phyloP scores from a whole-genome alignment of 2,329 filamentous ascomycete species.

The Arthrinium phaeospermum region DNA sequence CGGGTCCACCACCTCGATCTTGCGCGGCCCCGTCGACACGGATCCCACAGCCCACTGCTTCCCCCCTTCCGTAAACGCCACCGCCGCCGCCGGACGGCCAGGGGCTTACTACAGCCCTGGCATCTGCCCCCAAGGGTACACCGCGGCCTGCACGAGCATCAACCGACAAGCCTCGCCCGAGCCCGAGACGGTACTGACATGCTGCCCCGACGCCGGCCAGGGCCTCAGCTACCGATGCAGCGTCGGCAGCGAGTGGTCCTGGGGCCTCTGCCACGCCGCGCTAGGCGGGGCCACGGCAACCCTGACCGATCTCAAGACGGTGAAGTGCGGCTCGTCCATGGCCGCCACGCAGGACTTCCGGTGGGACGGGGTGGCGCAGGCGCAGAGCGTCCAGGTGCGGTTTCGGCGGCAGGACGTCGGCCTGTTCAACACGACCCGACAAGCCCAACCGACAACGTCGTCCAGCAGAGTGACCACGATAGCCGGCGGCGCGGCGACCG shows the following conservation, averaged over 20 bases:
- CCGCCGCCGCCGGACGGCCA: neutral
- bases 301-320: neutral
- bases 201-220: neutral
- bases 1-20: neutral
- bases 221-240: neutral
- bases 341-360: neutral
- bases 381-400: conserved; percentile 1
- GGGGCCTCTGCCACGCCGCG: neutral
- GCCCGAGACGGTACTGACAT: conserved; percentile 3
- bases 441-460: conserved; percentile 42
- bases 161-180: neutral
- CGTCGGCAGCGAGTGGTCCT: neutral
- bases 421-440: neutral
- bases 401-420: neutral
- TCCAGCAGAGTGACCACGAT: neutral
- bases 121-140: neutral
- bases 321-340: neutral
- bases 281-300: neutral
- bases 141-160: neutral
- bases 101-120: conserved; percentile 12
- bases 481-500: neutral
- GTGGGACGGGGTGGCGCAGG: conserved; percentile 4
- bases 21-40: conserved; percentile 7
- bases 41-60: neutral
- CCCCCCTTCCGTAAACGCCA: neutral